These are phyloP conservation scores for Colletotrichum sp. DNA, from an alignment of 2,329 filamentous ascomycete species.

Conservation along the genomic window DNA sequence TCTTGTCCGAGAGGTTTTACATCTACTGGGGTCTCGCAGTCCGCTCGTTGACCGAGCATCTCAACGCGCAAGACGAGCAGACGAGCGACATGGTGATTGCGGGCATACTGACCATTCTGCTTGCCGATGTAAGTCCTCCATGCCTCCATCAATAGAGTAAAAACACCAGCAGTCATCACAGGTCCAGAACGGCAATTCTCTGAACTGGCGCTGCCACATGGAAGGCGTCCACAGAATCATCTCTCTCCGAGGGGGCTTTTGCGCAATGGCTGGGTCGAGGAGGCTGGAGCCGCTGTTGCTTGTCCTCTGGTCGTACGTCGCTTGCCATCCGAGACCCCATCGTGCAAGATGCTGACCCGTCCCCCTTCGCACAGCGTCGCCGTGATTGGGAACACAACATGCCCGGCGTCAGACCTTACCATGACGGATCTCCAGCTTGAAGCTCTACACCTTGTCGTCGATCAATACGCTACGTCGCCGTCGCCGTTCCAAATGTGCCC, in stretches of 20 bases:
- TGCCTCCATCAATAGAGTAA: background rate
- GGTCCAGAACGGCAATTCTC: conserved; percentile 36
- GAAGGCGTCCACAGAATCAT: conserved; percentile 36
- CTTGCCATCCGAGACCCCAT: background rate
- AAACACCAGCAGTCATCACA: conserved; percentile 8
- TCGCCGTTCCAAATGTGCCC: conserved; percentile 35
- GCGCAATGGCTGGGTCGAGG: conserved; percentile 3
- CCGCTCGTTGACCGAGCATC: conserved; percentile 31
- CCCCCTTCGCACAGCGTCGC: conserved; percentile 28
- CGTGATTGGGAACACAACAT: conserved; percentile 41
- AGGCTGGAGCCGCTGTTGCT: conserved; percentile 28
- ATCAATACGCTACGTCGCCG: conserved; percentile 20
- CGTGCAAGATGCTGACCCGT: conserved; percentile 10
- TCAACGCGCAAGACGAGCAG: conserved; percentile 25
- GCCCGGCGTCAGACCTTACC: conserved; percentile 34
- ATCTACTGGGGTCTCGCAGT: conserved; percentile 34
- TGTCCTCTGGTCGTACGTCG: conserved; percentile 29
- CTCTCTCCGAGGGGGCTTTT: conserved; percentile 35
- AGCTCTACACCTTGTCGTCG: conserved; percentile 29
- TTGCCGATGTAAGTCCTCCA: conserved; percentile 32
- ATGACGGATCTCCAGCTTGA: conserved; percentile 28
- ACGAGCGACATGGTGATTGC: conserved; percentile 32
- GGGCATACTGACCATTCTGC: conserved; percentile 35
- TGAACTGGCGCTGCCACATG: conserved; percentile 39
- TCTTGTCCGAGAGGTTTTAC: conserved; percentile 31